Percentiles rank a stretch among this genome's conserved stretches.
These are phyloP conservation scores for Phytopythium litorale DNA, from an alignment of 352 stramenopile genomes.

Conservation along the genomic window DNA sequence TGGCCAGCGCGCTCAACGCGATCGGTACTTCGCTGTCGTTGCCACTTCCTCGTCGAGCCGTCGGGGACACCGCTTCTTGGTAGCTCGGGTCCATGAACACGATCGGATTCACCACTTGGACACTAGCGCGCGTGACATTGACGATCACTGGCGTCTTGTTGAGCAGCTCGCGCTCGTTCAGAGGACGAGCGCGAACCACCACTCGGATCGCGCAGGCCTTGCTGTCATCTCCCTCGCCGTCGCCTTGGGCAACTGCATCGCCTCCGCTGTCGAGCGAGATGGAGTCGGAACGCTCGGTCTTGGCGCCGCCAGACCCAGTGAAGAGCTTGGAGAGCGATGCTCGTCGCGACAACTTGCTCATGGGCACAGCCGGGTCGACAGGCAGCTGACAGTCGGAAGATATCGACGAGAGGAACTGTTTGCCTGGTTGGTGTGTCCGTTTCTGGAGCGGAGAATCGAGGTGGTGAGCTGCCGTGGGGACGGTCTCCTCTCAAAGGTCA, in stretches of 20 bases:
- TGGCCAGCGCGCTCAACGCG: constrained; percentile 21
- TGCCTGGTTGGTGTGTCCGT: background rate
- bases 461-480: background rate
- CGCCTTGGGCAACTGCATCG: background rate
- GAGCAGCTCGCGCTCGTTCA: constrained; percentile 53
- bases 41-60: constrained; percentile 9
- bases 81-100: constrained; percentile 57
- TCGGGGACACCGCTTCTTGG: constrained; percentile 32
- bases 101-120: constrained; percentile 65
- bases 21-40: constrained; percentile 21
- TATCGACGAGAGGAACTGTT: background rate
- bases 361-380: background rate
- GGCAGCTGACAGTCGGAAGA: background rate
- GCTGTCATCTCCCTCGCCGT: constrained; percentile 10
- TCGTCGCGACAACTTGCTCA: constrained; percentile 10
- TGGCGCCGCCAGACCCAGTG: background rate
- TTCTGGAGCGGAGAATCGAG: background rate
- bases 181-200: constrained; percentile 63
- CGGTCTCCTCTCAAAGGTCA: background rate
- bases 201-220: constrained; percentile 63
- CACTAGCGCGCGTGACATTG: constrained; percentile 30
- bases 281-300: background rate
- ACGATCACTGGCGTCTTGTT: constrained; percentile 50
- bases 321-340: constrained; percentile 21
- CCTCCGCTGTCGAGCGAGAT: background rate